Evolutionary conservation across 164 flowering plant genomes (phyloP), one percentile per base, ranked within the genome.

Genomic region (Dillenia suffruticosa): DNA sequence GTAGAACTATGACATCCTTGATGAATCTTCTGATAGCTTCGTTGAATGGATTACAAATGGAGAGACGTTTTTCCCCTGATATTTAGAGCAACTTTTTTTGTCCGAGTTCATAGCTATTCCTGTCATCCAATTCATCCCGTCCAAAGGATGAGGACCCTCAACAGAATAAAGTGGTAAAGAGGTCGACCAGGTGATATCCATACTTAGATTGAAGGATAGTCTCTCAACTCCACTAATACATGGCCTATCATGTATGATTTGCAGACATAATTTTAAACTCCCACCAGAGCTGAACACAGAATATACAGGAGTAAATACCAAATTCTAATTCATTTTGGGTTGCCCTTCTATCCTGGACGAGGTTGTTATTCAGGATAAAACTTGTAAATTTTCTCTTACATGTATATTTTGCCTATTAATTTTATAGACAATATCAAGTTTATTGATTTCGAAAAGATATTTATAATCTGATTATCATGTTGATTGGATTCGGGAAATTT

Each of bases 41-140:
- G 80, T 58, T 55, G 64, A 66, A 9, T 92, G 96, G 98, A 89
- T 91, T 45, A 70, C 48, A 45, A 9, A 72, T 63, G 94, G 90
- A 49, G 81, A 76, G 70, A 46, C 77, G 49, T 63, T 85, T 16
- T 79, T 78, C 62, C 68, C 62, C 49, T 80, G 73, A 83, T 59
- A 50, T n/a, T 54, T 40, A 32, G 24, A 49, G 40, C 22, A 48
- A 24, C 22, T 45, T 12, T 32, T 68, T 46, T 60, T 46, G 44
- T 43, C 44, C 15, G 50, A 7, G 47, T 46, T 49, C 59, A 51
- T 65, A 59, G 66, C 47, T 46, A 10, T 14, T 55, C 13, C 56
- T 44, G 44, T 16, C 58, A n/a, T 58, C 69, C 62, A 56, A 65
- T 56, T 64, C 62, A 65, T 46, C 66, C 70, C 72, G 46, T 71